Base-by-base conservation (phyloP, 1,284 basidiomycete genomes). In the Trametes pubescens region DNA sequence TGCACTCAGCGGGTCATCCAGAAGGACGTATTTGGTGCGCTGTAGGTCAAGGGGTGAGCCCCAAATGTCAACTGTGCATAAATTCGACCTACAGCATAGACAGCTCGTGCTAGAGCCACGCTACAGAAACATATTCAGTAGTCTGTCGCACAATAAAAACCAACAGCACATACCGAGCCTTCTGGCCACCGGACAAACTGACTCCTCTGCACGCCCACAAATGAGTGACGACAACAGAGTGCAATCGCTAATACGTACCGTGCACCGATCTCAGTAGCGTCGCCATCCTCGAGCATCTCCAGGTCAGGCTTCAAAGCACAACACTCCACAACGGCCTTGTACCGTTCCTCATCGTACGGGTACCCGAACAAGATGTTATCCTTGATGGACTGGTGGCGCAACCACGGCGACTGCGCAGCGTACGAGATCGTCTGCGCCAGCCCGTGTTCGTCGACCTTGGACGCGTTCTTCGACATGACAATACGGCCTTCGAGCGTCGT, bases 321-420 rank as follows among this genome's bases (percentile, higher is more conserved):
- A 38, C 81, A 83, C 56, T 90, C 86, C 5, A 93, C 70, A 35
- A 91, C 90, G 0, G 78, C 80, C n/a, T 85, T 74, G 72, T 92
- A 93, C 38, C 89, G 78, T 60, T 82, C 82, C 70, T 89, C 84
- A 61, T 93, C 89, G 60, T 82, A 85, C 2, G 86, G 86, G 61
- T 81, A 83, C 4, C 88, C 90, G 72, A 92, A 93, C 32, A 92
- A 72, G 64, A 93, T 89, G 72, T 93, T 92, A 38, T 91, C 88
- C 72, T 81, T 83, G 76, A 89, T 89, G 4, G 85, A 84, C 68
- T 86, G 84, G 69, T 89, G 86, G n/a, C 74, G 79, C 47, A 98
- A 81, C 94, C 94, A 98, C 0, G 95, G 90, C 0, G 88, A 85
- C 76, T 98, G 96, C 0, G 93, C 88, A 48, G 86, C 85, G 68